Base-by-base conservation (phyloP, 768 basidiomycete species). In the Pleurotus ostreatus region DNA sequence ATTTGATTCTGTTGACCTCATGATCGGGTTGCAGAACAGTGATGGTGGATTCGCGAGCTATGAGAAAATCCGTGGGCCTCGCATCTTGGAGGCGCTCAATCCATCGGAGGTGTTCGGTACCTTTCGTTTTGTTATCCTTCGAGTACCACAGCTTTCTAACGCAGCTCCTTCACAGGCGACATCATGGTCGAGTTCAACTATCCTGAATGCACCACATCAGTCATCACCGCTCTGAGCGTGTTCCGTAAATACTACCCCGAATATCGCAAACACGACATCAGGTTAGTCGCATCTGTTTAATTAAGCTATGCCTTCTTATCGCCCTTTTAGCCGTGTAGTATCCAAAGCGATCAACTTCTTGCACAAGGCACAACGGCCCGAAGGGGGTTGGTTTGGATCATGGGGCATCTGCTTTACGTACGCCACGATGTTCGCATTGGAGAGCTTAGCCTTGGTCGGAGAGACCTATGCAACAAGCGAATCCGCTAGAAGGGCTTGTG, bases 381-480 rank as follows among this genome's bases (percentile, higher is more conserved):
- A 60, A 41, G 59, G 96, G 3, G 91, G 88, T 22, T 99, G 96
- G 96, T 81, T 92, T 51, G 96, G 96, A 25, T 91, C 88, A 4
- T 98, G 96, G 96, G 96, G 91, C 25, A 95, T 94, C 63, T 98
- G 95, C 71, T 97, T 98, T 75, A 98, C 94, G 1, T 99, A 99
- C 67, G 96, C 96, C 5, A 94, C 90, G 2, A 93, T 94, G 75
- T 99, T 99, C 65, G 94, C 95, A 1, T 78, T 96, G 44, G 97
- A 99, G 68, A 89, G 88, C 57, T 79, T 99, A 20, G 81, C 89
- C 0, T 80, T 97, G 30, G 92, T 89, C 0, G 96, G 94, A 11
- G 94, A 99, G 74, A 91, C 85, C 8, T 94, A 92, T 65, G 76
- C 70, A 39, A 97, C 84, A 23, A 95, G 92, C 59, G 66, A 74